Conservation (phyloP, 176 grass and related monocot species). For the Puccinellia tenuiflora region DNA sequence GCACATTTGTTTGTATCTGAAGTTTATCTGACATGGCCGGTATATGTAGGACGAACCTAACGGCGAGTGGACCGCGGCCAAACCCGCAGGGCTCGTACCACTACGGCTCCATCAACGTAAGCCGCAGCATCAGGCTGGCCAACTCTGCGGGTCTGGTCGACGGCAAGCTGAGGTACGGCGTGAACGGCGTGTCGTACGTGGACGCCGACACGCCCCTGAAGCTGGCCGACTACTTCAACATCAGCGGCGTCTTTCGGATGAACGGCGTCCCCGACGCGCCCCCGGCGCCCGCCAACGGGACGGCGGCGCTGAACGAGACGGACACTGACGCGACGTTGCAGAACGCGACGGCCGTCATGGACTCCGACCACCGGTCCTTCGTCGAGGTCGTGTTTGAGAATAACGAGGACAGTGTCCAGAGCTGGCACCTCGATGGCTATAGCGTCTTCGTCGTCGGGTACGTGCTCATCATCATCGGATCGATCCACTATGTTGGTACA, state of each 20-base stretch:
- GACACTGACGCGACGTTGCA: background rate
- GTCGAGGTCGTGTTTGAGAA: constrained; percentile 81
- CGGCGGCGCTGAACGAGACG: constrained; percentile 19
- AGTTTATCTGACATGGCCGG: background rate
- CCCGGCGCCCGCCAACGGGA: background rate
- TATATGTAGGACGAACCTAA: constrained; percentile 63
- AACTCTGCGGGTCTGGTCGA: constrained; percentile 40
- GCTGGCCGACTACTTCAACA: constrained; percentile 80
- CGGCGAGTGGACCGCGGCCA: constrained; percentile 78
- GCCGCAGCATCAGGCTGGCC: constrained; percentile 58
- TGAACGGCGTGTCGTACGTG: constrained; percentile 71
- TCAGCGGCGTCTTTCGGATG: constrained; percentile 60
- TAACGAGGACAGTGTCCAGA: constrained; percentile 49
- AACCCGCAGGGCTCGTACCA: constrained; percentile 95
- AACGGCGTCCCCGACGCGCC: constrained; percentile 52
- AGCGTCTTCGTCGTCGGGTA: constrained; percentile 86
- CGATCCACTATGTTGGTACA: background rate
- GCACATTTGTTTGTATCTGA: background rate
- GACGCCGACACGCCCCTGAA: constrained; percentile 85
- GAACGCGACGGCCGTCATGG: constrained; percentile 66
- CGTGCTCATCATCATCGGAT: background rate
- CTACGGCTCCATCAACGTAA: constrained; percentile 83
- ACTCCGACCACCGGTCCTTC: constrained; percentile 64
- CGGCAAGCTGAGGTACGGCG: constrained; percentile 58
- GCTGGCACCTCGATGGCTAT: constrained; percentile 87